phyloP scores from a whole-genome alignment of 192 early-diverging fungal genomes.

The Chytriomyces sp. region DNA sequence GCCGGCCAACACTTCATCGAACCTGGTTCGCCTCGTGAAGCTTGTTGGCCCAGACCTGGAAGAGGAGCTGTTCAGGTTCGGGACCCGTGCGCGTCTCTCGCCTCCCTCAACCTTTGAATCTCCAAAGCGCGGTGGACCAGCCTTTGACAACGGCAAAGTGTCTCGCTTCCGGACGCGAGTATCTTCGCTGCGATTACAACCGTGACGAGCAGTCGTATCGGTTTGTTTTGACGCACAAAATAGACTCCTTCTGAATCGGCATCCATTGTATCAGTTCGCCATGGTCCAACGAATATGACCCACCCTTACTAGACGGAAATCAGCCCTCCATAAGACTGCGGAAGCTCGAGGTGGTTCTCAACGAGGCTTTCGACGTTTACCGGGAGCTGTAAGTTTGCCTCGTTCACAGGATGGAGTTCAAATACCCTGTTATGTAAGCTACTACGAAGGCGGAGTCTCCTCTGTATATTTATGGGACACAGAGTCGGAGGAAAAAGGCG shows the following conservation, averaged over 20 bases:
- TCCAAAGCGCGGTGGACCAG: slow-evolving; percentile 77
- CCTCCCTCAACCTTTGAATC: not conserved
- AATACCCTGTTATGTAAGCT: slow-evolving; percentile 30
- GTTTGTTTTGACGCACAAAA: slow-evolving; percentile 39
- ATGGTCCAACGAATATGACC: slow-evolving; percentile 95
- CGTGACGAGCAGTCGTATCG: slow-evolving; percentile 91
- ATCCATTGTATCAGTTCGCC: slow-evolving; percentile 69
- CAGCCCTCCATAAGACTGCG: slow-evolving; percentile 79
- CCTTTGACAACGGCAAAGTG: slow-evolving; percentile 81
- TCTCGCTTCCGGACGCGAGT: slow-evolving; percentile 72
- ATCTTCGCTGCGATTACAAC: slow-evolving; percentile 94
- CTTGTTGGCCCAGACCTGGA: slow-evolving; percentile 77
- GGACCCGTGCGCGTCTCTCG: not conserved
- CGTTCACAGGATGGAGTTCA: not conserved
- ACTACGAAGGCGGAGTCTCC: slow-evolving; percentile 93
- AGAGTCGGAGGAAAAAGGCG: slow-evolving; percentile 66
- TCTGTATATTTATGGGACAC: slow-evolving; percentile 97
- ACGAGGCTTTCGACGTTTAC: slow-evolving; percentile 97
- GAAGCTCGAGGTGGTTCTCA: slow-evolving; percentile 86
- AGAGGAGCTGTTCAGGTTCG: slow-evolving; percentile 75
- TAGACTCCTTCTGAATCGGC: not conserved
- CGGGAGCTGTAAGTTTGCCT: slow-evolving; percentile 66
- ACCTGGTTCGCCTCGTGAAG: slow-evolving; percentile 79
- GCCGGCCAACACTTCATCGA: slow-evolving; percentile 87
- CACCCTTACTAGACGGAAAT: slow-evolving; percentile 71